Evolutionary conservation across 257 asterid species (phyloP).

Genomic region (Scutellaria galericulata): DNA sequence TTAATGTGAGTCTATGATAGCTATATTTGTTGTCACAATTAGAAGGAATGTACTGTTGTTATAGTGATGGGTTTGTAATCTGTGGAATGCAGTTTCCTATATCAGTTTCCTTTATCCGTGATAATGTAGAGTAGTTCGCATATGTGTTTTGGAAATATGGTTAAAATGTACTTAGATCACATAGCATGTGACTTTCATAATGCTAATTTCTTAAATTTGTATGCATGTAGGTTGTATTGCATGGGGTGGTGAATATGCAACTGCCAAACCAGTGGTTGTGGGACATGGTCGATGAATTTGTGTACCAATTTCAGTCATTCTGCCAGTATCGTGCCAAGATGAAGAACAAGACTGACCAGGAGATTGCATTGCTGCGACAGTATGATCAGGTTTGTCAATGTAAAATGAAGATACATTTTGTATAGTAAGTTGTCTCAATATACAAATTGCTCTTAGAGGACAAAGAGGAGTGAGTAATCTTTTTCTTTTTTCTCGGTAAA

Average conservation of each 20-base stretch:
- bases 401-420: slow-evolving; percentile 8
- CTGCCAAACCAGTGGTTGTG: slow-evolving; percentile 99
- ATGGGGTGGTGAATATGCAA: slow-evolving; percentile 94
- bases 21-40: too few relatives aligned
- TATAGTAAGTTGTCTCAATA: background rate
- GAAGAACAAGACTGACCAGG: slow-evolving; percentile 91
- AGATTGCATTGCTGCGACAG: slow-evolving; percentile 76
- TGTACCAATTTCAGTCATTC: slow-evolving; percentile 94
- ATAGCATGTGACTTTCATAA: background rate
- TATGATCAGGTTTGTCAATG: slow-evolving; percentile 63
- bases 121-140: too few relatives aligned
- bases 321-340: slow-evolving; percentile 97
- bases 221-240: slow-evolving; percentile 75
- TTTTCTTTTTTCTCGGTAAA: too few relatives aligned
- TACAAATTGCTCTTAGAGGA: background rate
- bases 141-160: background rate
- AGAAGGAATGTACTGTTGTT: background rate
- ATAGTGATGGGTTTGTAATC: background rate
- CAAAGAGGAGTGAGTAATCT: too few relatives aligned
- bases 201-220: slow-evolving; percentile 11
- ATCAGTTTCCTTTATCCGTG: background rate
- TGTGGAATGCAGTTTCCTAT: background rate
- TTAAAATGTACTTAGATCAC: background rate
- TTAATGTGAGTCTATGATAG: too few relatives aligned
- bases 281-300: slow-evolving; percentile 99